Evolutionary conservation across 208 protist genomes (phyloP).

Genomic region (Crithidia sp.): DNA sequence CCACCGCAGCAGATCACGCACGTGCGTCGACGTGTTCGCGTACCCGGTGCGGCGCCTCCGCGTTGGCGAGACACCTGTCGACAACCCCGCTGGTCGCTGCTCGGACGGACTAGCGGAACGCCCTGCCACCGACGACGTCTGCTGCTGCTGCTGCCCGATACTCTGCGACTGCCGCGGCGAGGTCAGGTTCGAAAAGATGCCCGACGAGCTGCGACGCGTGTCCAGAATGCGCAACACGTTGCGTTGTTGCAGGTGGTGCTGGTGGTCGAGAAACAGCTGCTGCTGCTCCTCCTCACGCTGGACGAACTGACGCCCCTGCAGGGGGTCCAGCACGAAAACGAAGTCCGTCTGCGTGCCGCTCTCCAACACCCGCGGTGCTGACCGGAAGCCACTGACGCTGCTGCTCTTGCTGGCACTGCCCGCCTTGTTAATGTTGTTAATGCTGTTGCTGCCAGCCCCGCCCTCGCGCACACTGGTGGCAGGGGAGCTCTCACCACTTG

Average conservation of each 20-base stretch:
- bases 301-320: constrained; percentile 21
- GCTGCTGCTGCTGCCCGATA: neutral
- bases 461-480: neutral
- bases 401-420: neutral
- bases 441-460: constrained; percentile 1
- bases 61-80: constrained; percentile 12
- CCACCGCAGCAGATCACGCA: constrained; percentile 27
- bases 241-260: constrained; percentile 22
- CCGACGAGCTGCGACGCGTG: neutral
- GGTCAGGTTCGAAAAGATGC: constrained; percentile 4
- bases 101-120: constrained; percentile 6
- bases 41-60: constrained; percentile 5
- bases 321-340: constrained; percentile 28
- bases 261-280: neutral
- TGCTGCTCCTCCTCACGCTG: constrained; percentile 19
- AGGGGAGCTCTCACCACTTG: neutral
- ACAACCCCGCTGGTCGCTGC: constrained; percentile 16
- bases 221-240: constrained; percentile 19
- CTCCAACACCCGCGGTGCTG: neutral
- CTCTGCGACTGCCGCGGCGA: constrained; percentile 4
- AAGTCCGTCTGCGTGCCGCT: constrained; percentile 27
- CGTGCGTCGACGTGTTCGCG: constrained; percentile 17
- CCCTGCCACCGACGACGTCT: neutral
- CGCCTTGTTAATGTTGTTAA: neutral
- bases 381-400: neutral